Percentiles rank a stretch among this genome's conserved stretches.
Conservation (phyloP, 805 yeast genomes). For the Starmerella vitae region DNA sequence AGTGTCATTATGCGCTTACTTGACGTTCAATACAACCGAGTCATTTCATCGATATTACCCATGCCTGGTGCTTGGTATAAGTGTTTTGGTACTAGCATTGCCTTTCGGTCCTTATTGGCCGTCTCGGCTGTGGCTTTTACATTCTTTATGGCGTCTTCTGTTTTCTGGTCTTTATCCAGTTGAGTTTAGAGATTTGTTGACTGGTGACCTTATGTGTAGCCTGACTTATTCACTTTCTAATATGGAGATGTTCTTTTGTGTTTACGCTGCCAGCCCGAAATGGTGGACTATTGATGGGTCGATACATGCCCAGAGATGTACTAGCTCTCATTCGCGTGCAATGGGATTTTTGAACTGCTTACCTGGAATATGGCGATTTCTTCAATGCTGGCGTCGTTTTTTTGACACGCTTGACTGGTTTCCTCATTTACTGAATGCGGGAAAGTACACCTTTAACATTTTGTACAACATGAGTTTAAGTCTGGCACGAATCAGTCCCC, state of each 20-base stretch:
- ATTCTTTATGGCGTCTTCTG: slow-evolving; percentile 56
- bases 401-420: slow-evolving; percentile 91
- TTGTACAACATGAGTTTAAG: slow-evolving; percentile 61
- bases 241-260: slow-evolving; percentile 70
- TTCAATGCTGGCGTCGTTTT: slow-evolving; percentile 85
- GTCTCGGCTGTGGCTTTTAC: slow-evolving; percentile 67
- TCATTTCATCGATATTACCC: slow-evolving; percentile 60
- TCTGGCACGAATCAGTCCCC: slow-evolving; percentile 55
- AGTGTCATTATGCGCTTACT: slow-evolving; percentile 53
- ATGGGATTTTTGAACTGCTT: slow-evolving; percentile 77
- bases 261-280: slow-evolving; percentile 43
- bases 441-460: slow-evolving; percentile 57
- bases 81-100: slow-evolving; percentile 37
- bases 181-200: slow-evolving; percentile 83
- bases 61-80: slow-evolving; percentile 52
- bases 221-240: slow-evolving; percentile 81
- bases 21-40: slow-evolving; percentile 56
- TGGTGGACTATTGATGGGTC: slow-evolving; percentile 38
- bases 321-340: slow-evolving; percentile 57
- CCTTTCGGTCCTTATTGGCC: slow-evolving; percentile 48
- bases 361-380: slow-evolving; percentile 80
- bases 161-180: slow-evolving; percentile 86
- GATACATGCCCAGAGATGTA: slow-evolving; percentile 37
- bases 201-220: slow-evolving; percentile 85
- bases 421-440: slow-evolving; percentile 85